These are phyloP conservation scores for Phytophthora vignae DNA, from an alignment of 352 stramenopile species.

Conservation along the genomic window DNA sequence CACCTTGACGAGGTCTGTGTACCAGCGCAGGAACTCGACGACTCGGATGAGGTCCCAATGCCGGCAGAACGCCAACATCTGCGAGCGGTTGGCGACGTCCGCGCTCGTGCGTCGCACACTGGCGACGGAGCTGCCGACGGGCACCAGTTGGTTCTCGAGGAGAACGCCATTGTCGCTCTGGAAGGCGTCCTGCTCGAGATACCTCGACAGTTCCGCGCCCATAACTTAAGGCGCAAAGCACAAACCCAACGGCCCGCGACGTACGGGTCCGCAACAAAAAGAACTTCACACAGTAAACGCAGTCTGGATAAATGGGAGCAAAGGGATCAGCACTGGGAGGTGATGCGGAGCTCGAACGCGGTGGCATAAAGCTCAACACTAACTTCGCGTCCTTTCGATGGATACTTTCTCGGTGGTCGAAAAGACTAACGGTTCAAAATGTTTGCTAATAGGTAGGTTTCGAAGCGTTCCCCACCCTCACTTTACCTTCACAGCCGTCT, in stretches of 20 bases:
- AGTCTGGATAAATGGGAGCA: background rate
- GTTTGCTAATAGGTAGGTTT: no score
- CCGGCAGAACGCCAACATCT: conserved; percentile 66
- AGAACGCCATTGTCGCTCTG: conserved; percentile 54
- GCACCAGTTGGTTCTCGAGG: conserved; percentile 35
- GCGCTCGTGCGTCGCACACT: conserved; percentile 41
- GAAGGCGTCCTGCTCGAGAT: conserved; percentile 50
- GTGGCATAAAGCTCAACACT: background rate
- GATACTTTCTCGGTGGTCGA: conserved; percentile 36
- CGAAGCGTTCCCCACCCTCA: no score
- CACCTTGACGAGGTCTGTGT: conserved; percentile 47
- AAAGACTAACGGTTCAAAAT: background rate
- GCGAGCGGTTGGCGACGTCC: conserved; percentile 54
- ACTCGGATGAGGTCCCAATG: conserved; percentile 68
- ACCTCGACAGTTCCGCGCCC: conserved; percentile 54
- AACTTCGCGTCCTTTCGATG: conserved; percentile 27
- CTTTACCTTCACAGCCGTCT: no score
- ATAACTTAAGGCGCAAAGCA: conserved; percentile 21
- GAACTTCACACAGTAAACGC: conserved; percentile 3
- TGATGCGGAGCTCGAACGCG: background rate
- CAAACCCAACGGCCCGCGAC: background rate
- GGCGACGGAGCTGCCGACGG: background rate
- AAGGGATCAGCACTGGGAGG: background rate
- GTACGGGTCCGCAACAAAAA: background rate
- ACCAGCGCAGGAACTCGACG: conserved; percentile 67